phyloP scores from a whole-genome alignment of 2,329 filamentous ascomycete genomes.

The Zasmidium citrigriseum region DNA sequence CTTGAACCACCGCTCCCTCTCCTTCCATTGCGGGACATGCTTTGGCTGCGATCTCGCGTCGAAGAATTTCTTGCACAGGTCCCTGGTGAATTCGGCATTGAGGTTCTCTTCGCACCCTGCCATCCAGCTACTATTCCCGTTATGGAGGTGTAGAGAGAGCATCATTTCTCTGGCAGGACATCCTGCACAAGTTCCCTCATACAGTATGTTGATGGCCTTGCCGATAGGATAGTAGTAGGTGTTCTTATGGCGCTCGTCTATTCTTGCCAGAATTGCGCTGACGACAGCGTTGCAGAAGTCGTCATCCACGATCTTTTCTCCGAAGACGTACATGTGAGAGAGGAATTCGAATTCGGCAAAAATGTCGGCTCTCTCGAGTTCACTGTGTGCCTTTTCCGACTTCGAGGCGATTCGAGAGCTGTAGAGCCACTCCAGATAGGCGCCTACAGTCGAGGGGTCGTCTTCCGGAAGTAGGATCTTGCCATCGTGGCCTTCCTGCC shows the following conservation, averaged over 20 bases:
- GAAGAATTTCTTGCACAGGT: neutral
- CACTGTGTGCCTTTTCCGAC: neutral
- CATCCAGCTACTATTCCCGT: neutral
- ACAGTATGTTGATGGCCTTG: slow-evolving; percentile 3
- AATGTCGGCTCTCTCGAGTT: neutral
- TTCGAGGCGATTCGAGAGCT: neutral
- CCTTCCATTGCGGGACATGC: neutral
- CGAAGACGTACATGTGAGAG: slow-evolving; percentile 9
- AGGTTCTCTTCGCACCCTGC: neutral
- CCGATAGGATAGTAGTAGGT: neutral
- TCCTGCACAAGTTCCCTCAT: slow-evolving; percentile 1
- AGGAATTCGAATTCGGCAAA: neutral
- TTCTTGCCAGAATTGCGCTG: neutral
- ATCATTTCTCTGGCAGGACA: slow-evolving; percentile 8
- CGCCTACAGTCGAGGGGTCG: slow-evolving; percentile 3
- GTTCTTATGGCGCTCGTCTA: neutral
- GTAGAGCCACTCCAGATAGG: slow-evolving; percentile 21
- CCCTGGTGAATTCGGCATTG: neutral
- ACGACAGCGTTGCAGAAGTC: slow-evolving; percentile 10
- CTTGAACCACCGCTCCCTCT: neutral
- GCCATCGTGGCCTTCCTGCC: slow-evolving; percentile 14
- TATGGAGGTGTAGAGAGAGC: neutral
- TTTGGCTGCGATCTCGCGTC: neutral
- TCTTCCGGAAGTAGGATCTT: slow-evolving; percentile 11
- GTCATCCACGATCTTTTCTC: slow-evolving; percentile 16